A percentile compares a stretch with the other conserved stretches of the same genome.
phyloP scores from a whole-genome alignment of 2,329 filamentous ascomycete species.

The Venturia carpophila region DNA sequence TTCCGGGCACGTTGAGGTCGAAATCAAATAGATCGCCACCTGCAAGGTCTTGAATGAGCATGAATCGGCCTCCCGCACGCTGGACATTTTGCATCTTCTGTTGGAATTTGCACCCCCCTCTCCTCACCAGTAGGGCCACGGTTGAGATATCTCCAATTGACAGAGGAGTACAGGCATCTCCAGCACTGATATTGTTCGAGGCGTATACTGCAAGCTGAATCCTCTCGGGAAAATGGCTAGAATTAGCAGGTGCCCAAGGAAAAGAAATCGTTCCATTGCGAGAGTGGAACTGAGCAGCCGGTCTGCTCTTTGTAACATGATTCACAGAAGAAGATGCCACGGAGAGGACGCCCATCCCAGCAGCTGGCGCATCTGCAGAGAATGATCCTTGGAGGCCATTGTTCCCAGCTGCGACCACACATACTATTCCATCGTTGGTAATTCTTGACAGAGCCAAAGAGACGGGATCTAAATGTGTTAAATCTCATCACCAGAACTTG shows the following conservation, averaged over 20 bases:
- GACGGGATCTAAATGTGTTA: background rate
- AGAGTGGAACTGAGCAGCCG: background rate
- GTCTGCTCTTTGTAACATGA: background rate
- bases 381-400: background rate
- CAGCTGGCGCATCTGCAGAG: background rate
- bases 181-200: background rate
- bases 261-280: background rate
- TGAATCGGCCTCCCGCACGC: background rate
- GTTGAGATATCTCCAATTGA: background rate
- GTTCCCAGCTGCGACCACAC: background rate
- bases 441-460: background rate
- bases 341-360: background rate
- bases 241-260: background rate
- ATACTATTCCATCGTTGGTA: background rate
- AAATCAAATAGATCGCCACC: background rate
- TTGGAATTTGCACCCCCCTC: background rate
- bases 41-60: background rate
- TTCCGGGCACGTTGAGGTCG: background rate
- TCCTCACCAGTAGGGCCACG: background rate
- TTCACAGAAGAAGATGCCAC: background rate
- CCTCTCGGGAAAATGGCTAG: background rate
- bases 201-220: background rate
- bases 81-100: background rate
- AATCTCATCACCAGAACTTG: background rate
- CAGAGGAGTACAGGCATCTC: background rate